A percentile compares a stretch with the other conserved stretches of the same genome.
Conservation (phyloP, 2,329 filamentous ascomycete species). For the Fusarium sp. region DNA sequence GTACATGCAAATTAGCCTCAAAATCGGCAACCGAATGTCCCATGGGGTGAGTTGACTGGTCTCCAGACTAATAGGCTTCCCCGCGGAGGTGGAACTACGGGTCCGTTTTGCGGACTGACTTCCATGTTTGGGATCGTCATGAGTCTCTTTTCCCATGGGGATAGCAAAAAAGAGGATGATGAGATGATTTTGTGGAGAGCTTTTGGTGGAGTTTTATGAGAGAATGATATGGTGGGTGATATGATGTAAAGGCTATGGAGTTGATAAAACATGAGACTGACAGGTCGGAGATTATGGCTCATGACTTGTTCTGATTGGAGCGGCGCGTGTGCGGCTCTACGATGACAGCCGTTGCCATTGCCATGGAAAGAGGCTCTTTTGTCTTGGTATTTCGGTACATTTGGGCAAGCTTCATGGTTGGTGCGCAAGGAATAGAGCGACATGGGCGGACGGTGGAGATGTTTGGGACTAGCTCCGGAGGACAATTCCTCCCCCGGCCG, state of each 20-base stretch:
- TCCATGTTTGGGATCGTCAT: conserved; percentile 23
- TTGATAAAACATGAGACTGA: neutral
- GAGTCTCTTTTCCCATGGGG: conserved; percentile 13
- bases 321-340: too few species aligned
- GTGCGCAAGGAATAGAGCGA: conserved; percentile 12
- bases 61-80: conserved; percentile 13
- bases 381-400: neutral
- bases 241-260: neutral
- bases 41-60: conserved; percentile 14
- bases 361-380: neutral
- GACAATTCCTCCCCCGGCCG: conserved; percentile 14
- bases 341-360: too few species aligned
- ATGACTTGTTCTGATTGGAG: neutral
- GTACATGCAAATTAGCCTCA: neutral
- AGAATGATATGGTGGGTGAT: neutral
- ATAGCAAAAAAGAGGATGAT: neutral
- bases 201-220: neutral
- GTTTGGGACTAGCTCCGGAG: conserved; percentile 6
- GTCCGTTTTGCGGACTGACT: conserved; percentile 8
- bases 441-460: neutral
- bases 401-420: conserved; percentile 13
- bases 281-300: conserved; percentile 12
- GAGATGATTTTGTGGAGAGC: neutral
- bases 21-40: neutral
- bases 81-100: conserved; percentile 13